A percentile compares a stretch with the other conserved stretches of the same genome.
Conservation (phyloP, 768 basidiomycete species). For the Amanita rimosa region DNA sequence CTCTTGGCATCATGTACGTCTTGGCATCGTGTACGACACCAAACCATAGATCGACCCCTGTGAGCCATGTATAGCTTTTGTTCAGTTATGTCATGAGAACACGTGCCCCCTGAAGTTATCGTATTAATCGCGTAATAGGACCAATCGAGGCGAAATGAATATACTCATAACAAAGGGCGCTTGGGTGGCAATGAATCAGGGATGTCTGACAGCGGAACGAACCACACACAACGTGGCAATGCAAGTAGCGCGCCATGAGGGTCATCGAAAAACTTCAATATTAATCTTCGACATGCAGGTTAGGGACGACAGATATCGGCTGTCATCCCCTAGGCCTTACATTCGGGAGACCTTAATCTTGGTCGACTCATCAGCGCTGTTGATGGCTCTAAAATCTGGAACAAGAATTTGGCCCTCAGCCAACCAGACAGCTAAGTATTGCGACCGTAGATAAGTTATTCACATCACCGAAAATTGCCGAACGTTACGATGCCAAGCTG, state of each 20-base stretch:
- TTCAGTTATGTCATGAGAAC: too few relatives aligned
- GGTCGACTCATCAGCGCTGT: neutral
- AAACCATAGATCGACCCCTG: too few relatives aligned
- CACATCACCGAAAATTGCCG: constrained; percentile 2
- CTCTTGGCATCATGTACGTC: too few relatives aligned
- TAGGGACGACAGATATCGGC: neutral
- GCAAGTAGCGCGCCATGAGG: constrained; percentile 18
- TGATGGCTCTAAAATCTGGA: neutral
- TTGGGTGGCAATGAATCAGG: neutral
- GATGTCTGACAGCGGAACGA: constrained; percentile 65
- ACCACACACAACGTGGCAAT: constrained; percentile 26
- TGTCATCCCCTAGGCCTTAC: neutral
- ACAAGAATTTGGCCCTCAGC: too few relatives aligned
- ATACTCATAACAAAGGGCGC: neutral
- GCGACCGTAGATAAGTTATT: neutral
- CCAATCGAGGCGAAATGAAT: neutral
- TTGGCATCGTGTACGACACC: too few relatives aligned
- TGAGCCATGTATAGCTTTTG: too few relatives aligned
- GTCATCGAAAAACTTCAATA: constrained; percentile 46
- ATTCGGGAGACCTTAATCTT: neutral
- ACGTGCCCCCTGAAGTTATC: neutral
- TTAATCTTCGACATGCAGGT: constrained; percentile 22
- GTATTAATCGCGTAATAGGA: neutral
- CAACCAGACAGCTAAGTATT: too few relatives aligned
- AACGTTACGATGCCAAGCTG: constrained; percentile 10